phyloP scores from a whole-genome alignment of 495 filamentous ascomycete genomes.

The Pseudotulostoma volvatum region DNA sequence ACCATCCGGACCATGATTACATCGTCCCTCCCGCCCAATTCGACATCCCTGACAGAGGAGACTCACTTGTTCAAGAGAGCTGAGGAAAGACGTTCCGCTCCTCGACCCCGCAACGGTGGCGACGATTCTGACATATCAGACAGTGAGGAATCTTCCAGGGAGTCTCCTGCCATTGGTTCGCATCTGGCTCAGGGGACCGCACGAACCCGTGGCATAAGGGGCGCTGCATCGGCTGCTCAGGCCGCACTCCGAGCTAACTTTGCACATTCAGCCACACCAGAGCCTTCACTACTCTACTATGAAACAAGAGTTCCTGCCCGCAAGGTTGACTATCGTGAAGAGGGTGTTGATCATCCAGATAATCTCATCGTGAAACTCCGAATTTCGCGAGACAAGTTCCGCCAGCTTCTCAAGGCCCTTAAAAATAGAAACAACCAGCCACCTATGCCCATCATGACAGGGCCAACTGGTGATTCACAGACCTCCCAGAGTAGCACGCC shows the following conservation, averaged over 20 bases:
- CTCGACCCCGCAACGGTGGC: constrained; percentile 40
- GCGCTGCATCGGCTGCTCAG: constrained; percentile 68
- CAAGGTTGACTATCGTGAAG: constrained; percentile 49
- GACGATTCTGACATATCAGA: constrained; percentile 81
- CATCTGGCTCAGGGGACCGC: constrained; percentile 61
- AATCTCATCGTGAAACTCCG: constrained; percentile 57
- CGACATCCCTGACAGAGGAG: constrained; percentile 62
- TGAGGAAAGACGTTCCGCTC: constrained; percentile 34
- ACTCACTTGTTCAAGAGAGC: constrained; percentile 70
- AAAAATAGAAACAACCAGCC: constrained; percentile 26
- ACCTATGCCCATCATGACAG: constrained; percentile 8
- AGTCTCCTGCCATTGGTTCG: constrained; percentile 59
- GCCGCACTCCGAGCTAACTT: constrained; percentile 54
- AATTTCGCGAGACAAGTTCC: constrained; percentile 45
- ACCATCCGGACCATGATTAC: constrained; percentile 84
- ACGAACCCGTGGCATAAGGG: constrained; percentile 73
- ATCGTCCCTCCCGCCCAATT: constrained; percentile 77
- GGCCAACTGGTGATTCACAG: constrained; percentile 18
- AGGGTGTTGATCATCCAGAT: constrained; percentile 42
- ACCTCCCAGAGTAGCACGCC: constrained; percentile 36
- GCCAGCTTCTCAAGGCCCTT: constrained; percentile 38
- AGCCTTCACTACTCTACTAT: constrained; percentile 52
- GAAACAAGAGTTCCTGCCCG: constrained; percentile 54
- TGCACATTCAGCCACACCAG: constrained; percentile 79
- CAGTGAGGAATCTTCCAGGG: constrained; percentile 70